Conservation (phyloP, 129 eudicot genomes). For the carrot (Daucus carota) region DH1_v3.0 NC_030386.2:23956001-23956500, state of each 20-base stretch:
- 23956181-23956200: background rate
- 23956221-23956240: no score
- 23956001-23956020: background rate
- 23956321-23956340: background rate
- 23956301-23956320: background rate
- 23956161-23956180: background rate
- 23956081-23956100: background rate
- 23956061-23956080: background rate
- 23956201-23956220: no score
- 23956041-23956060: background rate
- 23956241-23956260: no score
- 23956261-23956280: slow-evolving; percentile 1
- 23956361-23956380: background rate
- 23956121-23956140: background rate
- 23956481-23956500: slow-evolving; percentile 92
- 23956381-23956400: background rate
- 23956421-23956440: slow-evolving; percentile 77
- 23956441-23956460: slow-evolving; percentile 94
- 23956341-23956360: background rate
- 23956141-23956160: background rate
- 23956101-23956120: background rate
- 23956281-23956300: background rate
- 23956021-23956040: background rate
- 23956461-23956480: slow-evolving; percentile 88
- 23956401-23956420: background rate